Base-by-base conservation (phyloP, 2,329 filamentous ascomycete genomes). In the Exophiala xenobiotica region DNA sequence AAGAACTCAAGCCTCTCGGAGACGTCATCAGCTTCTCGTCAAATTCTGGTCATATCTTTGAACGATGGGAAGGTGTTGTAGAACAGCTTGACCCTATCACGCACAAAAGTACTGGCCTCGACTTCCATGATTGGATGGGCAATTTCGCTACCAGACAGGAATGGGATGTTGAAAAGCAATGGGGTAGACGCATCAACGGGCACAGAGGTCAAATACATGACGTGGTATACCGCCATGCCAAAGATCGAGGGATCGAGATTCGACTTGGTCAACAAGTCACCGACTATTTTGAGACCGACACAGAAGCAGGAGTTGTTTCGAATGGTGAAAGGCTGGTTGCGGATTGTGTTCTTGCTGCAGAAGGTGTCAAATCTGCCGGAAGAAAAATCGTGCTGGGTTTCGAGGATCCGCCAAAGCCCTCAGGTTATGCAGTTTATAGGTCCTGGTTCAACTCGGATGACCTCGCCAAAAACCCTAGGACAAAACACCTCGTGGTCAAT, bases 401-500 rank as follows among this genome's bases (percentile, higher is more conserved):
- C 46, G 59, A 66, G 51, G 68, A 69, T 49, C 64, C 63, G 31
- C 67, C 67, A 8, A 69, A 67, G 46, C 58, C 63, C 1, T 66
- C 64, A 43, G 64, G 64, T 2, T 65, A 65, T 49, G 64, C 64
- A 0, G 56, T 66, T 2, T 65, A 59, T 38, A 58, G 64, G 9
- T 58, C 63, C 3, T 64, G 63, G 62, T 63, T 53, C 29, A 66
- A 69, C 27, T 70, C 68, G 16, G 68, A 78, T 55, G 72, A 75
- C 27, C 69, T 80, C 16, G 66, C 66, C 3, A 72, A 74, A 7
- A 78, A 81, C 56, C 74, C 77, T 1, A 65, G 70, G 18, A 81
- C 78, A 1, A 74, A 73, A 24, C 71, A 80, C 27, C 79, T 81
- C 49, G 80, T 78, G 57, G 70, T 67, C 8, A 67, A 75, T 23